Evolutionary conservation across 2,329 filamentous ascomycete genomes (phyloP).

Genomic region (Calcarisporium arbuscula): DNA sequence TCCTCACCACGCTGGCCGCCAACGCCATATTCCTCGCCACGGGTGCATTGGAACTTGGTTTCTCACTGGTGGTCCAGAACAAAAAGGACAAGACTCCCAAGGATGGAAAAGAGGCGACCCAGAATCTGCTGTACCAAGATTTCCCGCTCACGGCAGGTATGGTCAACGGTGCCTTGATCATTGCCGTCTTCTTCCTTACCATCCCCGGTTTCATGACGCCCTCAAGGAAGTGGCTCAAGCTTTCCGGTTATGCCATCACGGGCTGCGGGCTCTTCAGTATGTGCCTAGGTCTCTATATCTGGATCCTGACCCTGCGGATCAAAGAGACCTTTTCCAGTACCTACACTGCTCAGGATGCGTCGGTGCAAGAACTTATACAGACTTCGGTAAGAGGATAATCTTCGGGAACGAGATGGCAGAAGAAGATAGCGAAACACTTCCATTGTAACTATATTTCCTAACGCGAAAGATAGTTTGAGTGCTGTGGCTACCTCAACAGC

Average conservation of each 20-base stretch:
- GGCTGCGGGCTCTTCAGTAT: constrained; percentile 58
- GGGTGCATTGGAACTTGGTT: constrained; percentile 48
- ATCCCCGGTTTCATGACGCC: constrained; percentile 66
- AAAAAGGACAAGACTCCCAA: constrained; percentile 34
- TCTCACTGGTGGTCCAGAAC: constrained; percentile 46
- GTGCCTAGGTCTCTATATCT: constrained; percentile 59
- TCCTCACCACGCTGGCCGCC: constrained; percentile 40
- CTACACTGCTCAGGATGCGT: constrained; percentile 51
- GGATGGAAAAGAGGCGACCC: constrained; percentile 42
- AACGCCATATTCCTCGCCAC: constrained; percentile 47
- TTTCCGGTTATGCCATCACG: constrained; percentile 59
- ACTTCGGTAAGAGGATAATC: constrained; percentile 46
- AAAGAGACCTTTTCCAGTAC: constrained; percentile 54
- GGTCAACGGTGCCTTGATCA: constrained; percentile 65
- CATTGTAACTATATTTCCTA: constrained; percentile 3
- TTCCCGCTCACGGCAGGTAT: constrained; percentile 61
- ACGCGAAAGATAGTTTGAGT: constrained; percentile 55
- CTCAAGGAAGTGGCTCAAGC: constrained; percentile 62
- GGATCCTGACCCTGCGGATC: constrained; percentile 67
- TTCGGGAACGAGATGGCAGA: neutral
- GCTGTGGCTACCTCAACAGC: constrained; percentile 74
- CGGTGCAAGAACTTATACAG: constrained; percentile 64
- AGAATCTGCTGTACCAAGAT: constrained; percentile 44
- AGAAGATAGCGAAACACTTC: neutral
- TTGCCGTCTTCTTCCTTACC: constrained; percentile 62